phyloP scores from a whole-genome alignment of 208 protist species.

The Trypanosoma boissoni region DNA sequence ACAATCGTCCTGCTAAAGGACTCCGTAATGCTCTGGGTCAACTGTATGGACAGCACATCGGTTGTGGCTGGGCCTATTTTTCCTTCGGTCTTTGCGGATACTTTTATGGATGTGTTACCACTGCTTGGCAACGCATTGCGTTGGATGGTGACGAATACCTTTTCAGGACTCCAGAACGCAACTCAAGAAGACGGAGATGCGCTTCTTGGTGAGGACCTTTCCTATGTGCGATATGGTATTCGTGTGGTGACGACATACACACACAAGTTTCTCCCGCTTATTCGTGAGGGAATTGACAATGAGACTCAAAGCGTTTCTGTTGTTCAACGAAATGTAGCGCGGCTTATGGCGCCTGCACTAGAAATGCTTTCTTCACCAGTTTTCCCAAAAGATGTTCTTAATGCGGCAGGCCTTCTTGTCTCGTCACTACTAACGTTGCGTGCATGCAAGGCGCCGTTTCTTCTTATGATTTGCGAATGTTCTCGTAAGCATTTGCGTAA shows the following conservation, averaged over 20 bases:
- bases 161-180: not conserved
- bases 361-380: slow-evolving; percentile 60
- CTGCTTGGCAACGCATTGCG: slow-evolving; percentile 65
- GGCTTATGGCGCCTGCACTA: slow-evolving; percentile 45
- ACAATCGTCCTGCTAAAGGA: slow-evolving; percentile 25
- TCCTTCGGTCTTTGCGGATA: slow-evolving; percentile 57
- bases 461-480: slow-evolving; percentile 43
- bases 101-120: slow-evolving; percentile 71
- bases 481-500: slow-evolving; percentile 12
- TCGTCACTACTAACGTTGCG: slow-evolving; percentile 70
- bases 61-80: slow-evolving; percentile 69
- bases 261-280: slow-evolving; percentile 66
- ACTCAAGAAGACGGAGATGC: slow-evolving; percentile 12
- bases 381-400: slow-evolving; percentile 89
- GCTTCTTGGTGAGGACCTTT: slow-evolving; percentile 78
- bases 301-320: not conserved
- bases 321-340: slow-evolving; percentile 29
- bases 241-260: slow-evolving; percentile 80
- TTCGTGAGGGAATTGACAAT: slow-evolving; percentile 16
- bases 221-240: slow-evolving; percentile 80
- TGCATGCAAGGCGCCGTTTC: slow-evolving; percentile 39
- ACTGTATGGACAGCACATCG: slow-evolving; percentile 66
- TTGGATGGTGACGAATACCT: slow-evolving; percentile 66
- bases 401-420: slow-evolving; percentile 77
- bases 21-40: slow-evolving; percentile 68